Base-by-base conservation (phyloP, 345 rosid genomes). In the Gossypium arboreum region DNA sequence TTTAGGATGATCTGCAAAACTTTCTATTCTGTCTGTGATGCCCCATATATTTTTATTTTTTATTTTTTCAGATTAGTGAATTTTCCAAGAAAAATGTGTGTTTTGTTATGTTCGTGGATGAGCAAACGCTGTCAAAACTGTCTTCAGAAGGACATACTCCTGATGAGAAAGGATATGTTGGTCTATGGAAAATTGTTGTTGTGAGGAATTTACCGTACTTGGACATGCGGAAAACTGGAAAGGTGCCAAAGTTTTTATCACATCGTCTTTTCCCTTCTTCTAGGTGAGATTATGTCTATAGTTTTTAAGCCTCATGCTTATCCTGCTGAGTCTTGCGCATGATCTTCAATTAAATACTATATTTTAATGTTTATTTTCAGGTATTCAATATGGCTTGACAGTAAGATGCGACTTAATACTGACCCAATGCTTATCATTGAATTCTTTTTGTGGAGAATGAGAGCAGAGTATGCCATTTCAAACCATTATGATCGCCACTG, bases 211-310 rank as follows among this genome's bases (percentile, higher is more conserved):
- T 90, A 63, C 99, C 99, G 16, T 93, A 88, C 76, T 55, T 84
- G 11, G 93, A 95, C 78, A 86, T 93, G 94, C 76, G 94, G 61
- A 94, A 90, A 79, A 89, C 94, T 44, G 98, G 99, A 59, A 95
- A 95, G 63, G 97, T 95, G 84, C 99, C 99, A 12, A 95, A 91
- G 66, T 88, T 95, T 74, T 83, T 94, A 73, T 81, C 95, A 18
- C 98, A 94, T 77, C 97, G 97, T 69, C 94, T 94, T 72, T 94
- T 95, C 80, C 98, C 97, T 84, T 89, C 94, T 80, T 85, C 98
- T 48, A 82, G 95, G 98, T 92, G 83, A 85, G 79, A 50, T 56
- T 81, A 69, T 71, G 81, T 81, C 22, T 70, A 76, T 78, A 55
- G 77, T 71, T 55, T 56, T 48, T 79, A 29, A 62, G 76, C 79